Conservation (phyloP, 2,329 filamentous ascomycete species). For the Cercospora beticola region DNA sequence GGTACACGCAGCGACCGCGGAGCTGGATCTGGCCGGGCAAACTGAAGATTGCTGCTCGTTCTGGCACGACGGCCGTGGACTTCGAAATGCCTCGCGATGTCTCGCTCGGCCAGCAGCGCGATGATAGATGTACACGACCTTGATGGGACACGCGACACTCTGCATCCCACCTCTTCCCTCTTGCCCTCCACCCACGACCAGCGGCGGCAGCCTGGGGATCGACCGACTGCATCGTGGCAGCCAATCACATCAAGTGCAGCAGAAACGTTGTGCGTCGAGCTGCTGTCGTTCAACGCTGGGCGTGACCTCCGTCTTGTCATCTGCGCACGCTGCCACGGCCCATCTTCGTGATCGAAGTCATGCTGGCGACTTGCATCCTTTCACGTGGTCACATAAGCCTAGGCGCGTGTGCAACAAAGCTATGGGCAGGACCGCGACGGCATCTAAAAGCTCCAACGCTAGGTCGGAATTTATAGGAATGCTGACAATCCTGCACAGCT, state of each 20-base stretch:
- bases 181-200: not conserved
- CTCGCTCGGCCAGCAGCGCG: not conserved
- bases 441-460: not conserved
- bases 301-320: slow-evolving; percentile 6
- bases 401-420: not conserved
- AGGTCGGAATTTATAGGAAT: not conserved
- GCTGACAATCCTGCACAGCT: not conserved
- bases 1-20: not conserved
- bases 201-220: not conserved
- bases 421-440: not conserved
- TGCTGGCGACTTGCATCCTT: not conserved
- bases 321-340: slow-evolving; percentile 4
- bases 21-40: not conserved
- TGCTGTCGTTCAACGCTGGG: slow-evolving; percentile 5
- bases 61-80: not conserved
- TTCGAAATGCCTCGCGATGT: not conserved
- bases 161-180: not conserved
- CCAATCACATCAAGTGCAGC: slow-evolving; percentile 5
- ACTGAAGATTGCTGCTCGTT: not conserved
- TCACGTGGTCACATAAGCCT: not conserved
- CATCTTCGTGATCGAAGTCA: not conserved
- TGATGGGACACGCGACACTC: not conserved
- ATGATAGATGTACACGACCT: not conserved
- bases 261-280: slow-evolving; percentile 8
- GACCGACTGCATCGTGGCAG: not conserved